These are phyloP conservation scores for Tilletia walkeri DNA, from an alignment of 1,284 basidiomycete species.

Conservation along the genomic window DNA sequence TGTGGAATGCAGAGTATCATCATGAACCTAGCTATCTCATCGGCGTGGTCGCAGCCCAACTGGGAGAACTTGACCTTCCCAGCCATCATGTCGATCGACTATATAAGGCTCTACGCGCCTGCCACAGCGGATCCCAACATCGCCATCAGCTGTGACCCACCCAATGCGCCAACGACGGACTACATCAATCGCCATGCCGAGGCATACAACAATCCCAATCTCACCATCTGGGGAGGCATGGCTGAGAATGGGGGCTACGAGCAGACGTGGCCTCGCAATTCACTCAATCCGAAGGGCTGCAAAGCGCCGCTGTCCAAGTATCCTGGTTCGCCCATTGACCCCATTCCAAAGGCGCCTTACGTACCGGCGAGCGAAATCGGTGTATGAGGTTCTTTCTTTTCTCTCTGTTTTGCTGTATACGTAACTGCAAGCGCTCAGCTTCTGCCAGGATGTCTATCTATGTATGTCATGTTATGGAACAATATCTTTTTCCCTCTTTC, in stretches of 20 bases:
- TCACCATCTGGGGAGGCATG: conserved; percentile 44
- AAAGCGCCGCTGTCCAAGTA: conserved; percentile 18
- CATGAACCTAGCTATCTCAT: conserved; percentile 43
- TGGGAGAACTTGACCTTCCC: conserved; percentile 33
- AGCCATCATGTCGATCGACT: conserved; percentile 35
- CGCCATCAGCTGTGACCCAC: conserved; percentile 56
- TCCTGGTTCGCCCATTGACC: conserved; percentile 22
- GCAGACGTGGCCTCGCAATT: conserved; percentile 34
- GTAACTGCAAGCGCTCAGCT: too few relatives aligned
- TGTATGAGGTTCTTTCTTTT: background rate
- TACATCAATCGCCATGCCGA: conserved; percentile 51
- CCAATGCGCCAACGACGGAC: conserved; percentile 44
- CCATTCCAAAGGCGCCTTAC: conserved; percentile 23
- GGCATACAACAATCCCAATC: conserved; percentile 48
- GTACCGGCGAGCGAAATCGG: conserved; percentile 17
- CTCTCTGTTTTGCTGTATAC: background rate
- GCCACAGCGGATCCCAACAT: conserved; percentile 42
- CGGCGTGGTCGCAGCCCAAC: conserved; percentile 32
- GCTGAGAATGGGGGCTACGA: conserved; percentile 35
- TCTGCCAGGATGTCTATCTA: too few relatives aligned
- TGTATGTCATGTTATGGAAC: too few relatives aligned
- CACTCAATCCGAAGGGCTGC: conserved; percentile 35
- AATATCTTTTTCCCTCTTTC: too few relatives aligned
- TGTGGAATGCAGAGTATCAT: conserved; percentile 25
- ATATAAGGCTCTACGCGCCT: conserved; percentile 24